Evolutionary conservation across 2,329 filamentous ascomycete species (phyloP), one percentile per base, ranked within the genome.

Genomic region (Colletotrichum liriopes): DNA sequence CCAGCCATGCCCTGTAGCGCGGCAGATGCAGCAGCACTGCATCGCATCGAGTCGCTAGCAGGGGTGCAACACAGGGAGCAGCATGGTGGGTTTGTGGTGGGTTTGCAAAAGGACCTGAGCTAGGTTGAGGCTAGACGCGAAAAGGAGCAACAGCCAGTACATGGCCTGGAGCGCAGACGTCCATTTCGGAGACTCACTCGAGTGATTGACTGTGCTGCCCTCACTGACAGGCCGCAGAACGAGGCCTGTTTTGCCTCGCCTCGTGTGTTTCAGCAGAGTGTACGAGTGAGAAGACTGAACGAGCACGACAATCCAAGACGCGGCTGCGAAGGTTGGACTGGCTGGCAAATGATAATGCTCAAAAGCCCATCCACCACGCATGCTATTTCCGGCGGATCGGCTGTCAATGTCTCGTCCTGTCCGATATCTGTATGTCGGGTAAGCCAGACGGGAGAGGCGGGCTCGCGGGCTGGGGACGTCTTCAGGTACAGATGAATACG

Each of bases 81-180:
- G 56, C 45, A 61, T 63, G 65, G 69, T 72, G 69, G 65, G 45
- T 72, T 72, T 41, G 58, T 72, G 67, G 70, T 72, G 67, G 70
- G 66, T 73, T 73, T 73, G 67, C 71, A 73, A 73, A 73, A 73
- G 71, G 71, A 73, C 71, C 71, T 73, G 71, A 73, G 67, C 71
- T 71, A 73, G 71, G 67, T 66, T 58, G 67, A 71, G 67, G 67
- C 67, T 71, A 66, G 67, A 59, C 69, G 65, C 69, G 67, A 72
- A 59, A 35, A 51, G 65, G 65, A 72, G 65, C 58, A 72, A 29
- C 56, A 47, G 49, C 49, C 49, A 72, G 65, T 47, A 49, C 59
- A 37, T 54, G 58, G 51, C 54, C 37, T 55, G 45, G 56, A 69
- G 59, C 54, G n/a, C 59, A 69, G 52, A 64, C 41, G 49, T 47